A percentile compares a stretch with the other conserved stretches of the same genome.
Evolutionary conservation across 257 asterid genomes (phyloP).

Genomic region (Capsicum pubescens): DNA sequence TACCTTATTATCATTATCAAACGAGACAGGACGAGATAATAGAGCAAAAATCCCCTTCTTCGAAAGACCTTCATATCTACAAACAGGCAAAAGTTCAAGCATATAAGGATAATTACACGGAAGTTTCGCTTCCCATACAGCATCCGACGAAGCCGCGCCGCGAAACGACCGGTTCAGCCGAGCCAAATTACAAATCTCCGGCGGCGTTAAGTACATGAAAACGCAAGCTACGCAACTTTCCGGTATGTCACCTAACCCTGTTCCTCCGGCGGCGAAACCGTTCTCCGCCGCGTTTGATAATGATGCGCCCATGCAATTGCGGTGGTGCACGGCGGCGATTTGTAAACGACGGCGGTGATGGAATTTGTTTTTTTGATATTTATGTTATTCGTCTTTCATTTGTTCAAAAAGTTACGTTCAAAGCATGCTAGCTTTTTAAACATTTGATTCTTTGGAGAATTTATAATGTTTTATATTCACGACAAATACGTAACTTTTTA

Average conservation of each 20-base stretch:
- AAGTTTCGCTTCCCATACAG: conserved; percentile 96
- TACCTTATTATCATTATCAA: conserved; percentile 79
- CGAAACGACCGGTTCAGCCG: conserved; percentile 95
- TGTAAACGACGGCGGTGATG: no score
- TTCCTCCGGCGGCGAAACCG: conserved; percentile 62
- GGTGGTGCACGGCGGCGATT: no score
- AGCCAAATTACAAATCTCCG: conserved; percentile 96
- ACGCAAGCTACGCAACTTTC: conserved; percentile 96
- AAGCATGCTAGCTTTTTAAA: neutral
- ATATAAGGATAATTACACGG: conserved; percentile 77
- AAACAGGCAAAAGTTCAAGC: conserved; percentile 61
- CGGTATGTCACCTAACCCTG: conserved; percentile 90
- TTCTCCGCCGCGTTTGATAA: conserved; percentile 72
- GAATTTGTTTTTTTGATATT: neutral
- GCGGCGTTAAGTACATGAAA: conserved; percentile 82
- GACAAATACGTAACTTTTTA: no score
- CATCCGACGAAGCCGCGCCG: conserved; percentile 95
- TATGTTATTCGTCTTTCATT: neutral
- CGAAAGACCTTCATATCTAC: conserved; percentile 44
- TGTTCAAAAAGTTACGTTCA: neutral
- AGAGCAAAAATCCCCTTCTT: conserved; percentile 82
- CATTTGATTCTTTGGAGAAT: neutral
- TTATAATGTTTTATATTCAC: neutral
- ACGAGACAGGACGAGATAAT: conserved; percentile 71
- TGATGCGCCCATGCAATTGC: conserved; percentile 76